phyloP scores from a whole-genome alignment of 2,329 filamentous ascomycete genomes.

The Albifimbria verrucaria region DNA sequence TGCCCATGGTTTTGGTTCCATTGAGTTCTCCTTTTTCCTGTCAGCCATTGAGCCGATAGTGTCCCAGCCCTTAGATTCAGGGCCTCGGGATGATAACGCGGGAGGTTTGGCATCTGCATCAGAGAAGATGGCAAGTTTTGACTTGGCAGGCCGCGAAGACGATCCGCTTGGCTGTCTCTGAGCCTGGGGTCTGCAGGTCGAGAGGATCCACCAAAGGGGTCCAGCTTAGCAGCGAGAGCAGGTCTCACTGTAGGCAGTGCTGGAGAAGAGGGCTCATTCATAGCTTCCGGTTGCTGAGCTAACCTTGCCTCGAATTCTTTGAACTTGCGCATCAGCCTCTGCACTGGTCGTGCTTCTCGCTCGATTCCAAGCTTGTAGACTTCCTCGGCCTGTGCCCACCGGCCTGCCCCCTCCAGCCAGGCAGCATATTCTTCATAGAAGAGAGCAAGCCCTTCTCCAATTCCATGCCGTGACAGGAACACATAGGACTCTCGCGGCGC shows the following conservation, averaged over 20 bases:
- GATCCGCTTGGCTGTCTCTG: conserved; percentile 46
- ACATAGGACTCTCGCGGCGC: conserved; percentile 90
- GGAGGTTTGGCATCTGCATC: conserved; percentile 65
- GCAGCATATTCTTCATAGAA: conserved; percentile 97
- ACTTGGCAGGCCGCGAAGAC: conserved; percentile 63
- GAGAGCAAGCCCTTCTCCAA: conserved; percentile 82
- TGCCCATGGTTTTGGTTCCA: conserved; percentile 85
- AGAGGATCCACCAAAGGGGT: conserved; percentile 69
- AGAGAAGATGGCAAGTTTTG: conserved; percentile 89
- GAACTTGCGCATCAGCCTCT: conserved; percentile 83
- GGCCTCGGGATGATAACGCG: conserved; percentile 48
- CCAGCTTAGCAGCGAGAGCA: conserved; percentile 78
- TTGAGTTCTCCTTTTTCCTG: conserved; percentile 88
- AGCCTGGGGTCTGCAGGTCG: conserved; percentile 63
- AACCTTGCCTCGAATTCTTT: conserved; percentile 82
- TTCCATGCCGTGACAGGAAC: conserved; percentile 82
- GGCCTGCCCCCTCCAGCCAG: conserved; percentile 80
- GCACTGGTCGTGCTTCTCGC: conserved; percentile 76
- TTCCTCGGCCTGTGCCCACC: conserved; percentile 91
- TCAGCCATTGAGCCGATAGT: conserved; percentile 83
- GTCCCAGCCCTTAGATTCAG: conserved; percentile 76
- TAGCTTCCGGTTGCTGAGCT: conserved; percentile 60
- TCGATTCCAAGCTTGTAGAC: conserved; percentile 90
- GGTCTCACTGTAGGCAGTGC: conserved; percentile 80
- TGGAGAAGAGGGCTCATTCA: conserved; percentile 74